Evolutionary conservation across 495 filamentous ascomycete genomes (phyloP).

Genomic region (Xylaria cubensis): DNA sequence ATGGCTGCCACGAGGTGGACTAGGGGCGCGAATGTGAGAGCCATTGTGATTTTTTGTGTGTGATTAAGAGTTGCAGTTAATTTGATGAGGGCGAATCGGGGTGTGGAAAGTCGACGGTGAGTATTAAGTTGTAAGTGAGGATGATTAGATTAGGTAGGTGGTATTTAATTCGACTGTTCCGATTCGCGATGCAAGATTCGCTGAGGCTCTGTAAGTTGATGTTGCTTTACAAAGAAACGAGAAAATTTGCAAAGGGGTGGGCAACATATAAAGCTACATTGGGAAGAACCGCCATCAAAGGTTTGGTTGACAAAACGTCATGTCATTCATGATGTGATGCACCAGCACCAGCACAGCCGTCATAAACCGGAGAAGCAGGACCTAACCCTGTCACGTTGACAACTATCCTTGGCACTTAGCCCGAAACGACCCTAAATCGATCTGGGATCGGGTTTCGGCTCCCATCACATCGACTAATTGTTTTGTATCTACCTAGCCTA

Average conservation of each 20-base stretch:
- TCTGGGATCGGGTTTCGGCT: slow-evolving; percentile 22
- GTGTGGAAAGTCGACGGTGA: not conserved
- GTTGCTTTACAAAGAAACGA: not conserved
- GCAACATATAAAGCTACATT: slow-evolving; percentile 12
- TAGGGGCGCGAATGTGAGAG: slow-evolving; percentile 60
- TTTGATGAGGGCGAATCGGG: not conserved
- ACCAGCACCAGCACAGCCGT: not conserved
- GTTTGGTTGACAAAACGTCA: slow-evolving; percentile 6
- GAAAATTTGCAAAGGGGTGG: not conserved
- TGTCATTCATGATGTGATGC: not conserved
- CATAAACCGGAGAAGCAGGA: slow-evolving; percentile 4
- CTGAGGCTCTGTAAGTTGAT: not conserved
- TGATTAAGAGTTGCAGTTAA: not conserved
- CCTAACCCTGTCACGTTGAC: slow-evolving; percentile 10
- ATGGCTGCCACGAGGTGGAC: slow-evolving; percentile 69
- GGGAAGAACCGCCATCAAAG: not conserved
- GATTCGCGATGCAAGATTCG: not conserved
- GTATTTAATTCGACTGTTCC: not conserved
- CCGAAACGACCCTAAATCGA: not conserved
- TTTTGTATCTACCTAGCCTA: not conserved
- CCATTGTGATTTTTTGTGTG: slow-evolving; percentile 41
- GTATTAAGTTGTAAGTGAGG: not conserved
- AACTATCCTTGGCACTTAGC: slow-evolving; percentile 1
- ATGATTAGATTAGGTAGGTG: not conserved
- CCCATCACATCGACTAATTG: not conserved